These are phyloP conservation scores for Diaporthe batatas DNA, from an alignment of 2,329 filamentous ascomycete species.

Conservation along the genomic window DNA sequence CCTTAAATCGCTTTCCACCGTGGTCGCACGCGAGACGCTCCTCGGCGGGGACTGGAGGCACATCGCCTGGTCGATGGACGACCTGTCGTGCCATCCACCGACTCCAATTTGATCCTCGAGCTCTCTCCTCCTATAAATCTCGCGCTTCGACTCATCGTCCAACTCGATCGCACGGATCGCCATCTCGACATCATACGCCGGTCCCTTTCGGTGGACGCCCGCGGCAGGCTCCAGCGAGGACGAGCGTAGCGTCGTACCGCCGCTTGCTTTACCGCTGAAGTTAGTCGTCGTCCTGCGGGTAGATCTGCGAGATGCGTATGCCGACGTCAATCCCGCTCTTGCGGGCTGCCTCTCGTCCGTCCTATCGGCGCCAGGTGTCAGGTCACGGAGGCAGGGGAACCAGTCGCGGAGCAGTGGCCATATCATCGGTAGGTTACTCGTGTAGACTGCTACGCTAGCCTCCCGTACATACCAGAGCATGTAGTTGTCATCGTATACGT, in stretches of 20 bases:
- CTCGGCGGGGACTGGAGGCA: constrained; percentile 23
- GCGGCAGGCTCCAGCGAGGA: constrained; percentile 4
- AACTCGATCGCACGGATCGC: background rate
- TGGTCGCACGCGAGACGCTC: background rate
- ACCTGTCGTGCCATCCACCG: constrained; percentile 6
- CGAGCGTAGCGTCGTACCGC: constrained; percentile 18
- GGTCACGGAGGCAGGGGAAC: constrained; percentile 27
- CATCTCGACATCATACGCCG: constrained; percentile 10
- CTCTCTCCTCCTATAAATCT: background rate
- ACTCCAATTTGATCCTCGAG: background rate
- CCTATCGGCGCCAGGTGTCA: background rate
- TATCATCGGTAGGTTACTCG: constrained; percentile 66
- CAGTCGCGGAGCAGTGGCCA: constrained; percentile 62
- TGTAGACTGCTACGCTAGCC: constrained; percentile 64
- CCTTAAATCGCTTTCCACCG: background rate
- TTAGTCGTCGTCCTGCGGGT: background rate
- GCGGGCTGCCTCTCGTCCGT: background rate
- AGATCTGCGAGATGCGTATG: background rate
- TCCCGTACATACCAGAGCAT: constrained; percentile 68
- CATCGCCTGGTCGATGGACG: constrained; percentile 9
- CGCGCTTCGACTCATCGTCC: background rate
- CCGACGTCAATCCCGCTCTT: background rate
- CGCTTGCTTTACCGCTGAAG: constrained; percentile 8
- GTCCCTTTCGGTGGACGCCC: background rate
- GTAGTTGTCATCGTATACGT: constrained; percentile 50